phyloP scores from a whole-genome alignment of 768 basidiomycete species.

The Peribolospora baueri region DNA sequence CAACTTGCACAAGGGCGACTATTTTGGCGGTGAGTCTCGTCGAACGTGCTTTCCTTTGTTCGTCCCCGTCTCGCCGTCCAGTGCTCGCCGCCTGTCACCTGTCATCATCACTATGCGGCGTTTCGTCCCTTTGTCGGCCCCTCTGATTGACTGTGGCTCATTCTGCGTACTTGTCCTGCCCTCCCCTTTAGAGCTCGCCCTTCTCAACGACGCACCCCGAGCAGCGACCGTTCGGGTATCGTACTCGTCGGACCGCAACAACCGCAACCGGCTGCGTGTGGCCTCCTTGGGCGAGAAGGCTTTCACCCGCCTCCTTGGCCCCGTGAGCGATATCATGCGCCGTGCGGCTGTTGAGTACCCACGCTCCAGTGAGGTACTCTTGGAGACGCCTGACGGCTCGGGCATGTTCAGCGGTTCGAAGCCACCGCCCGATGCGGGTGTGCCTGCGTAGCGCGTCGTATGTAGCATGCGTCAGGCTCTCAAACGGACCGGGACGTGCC shows the following conservation, averaged over 20 bases:
- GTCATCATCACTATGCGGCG: not conserved
- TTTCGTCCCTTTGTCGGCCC: not conserved
- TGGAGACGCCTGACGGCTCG: no score
- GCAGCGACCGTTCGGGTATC: slow-evolving; percentile 89
- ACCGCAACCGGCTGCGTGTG: slow-evolving; percentile 46
- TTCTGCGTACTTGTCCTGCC: not conserved
- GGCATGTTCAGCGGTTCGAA: no score
- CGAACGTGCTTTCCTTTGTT: not conserved
- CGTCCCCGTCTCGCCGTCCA: not conserved
- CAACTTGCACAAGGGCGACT: slow-evolving; percentile 65
- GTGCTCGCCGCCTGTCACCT: no score
- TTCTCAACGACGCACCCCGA: slow-evolving; percentile 66
- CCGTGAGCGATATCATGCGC: slow-evolving; percentile 64
- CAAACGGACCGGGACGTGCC: no score
- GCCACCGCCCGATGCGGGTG: no score
- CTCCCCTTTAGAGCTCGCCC: slow-evolving; percentile 45
- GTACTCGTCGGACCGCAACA: slow-evolving; percentile 25
- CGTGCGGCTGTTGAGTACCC: not conserved
- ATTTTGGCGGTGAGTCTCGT: slow-evolving; percentile 68
- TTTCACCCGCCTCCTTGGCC: slow-evolving; percentile 80
- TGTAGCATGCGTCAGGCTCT: no score
- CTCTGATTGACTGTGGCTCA: not conserved
- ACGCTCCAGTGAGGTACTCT: not conserved
- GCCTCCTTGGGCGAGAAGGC: slow-evolving; percentile 79
- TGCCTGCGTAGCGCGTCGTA: no score